Evolutionary conservation across 352 stramenopile species (phyloP).

Genomic region (Phytophthora pseudosyringae): DNA sequence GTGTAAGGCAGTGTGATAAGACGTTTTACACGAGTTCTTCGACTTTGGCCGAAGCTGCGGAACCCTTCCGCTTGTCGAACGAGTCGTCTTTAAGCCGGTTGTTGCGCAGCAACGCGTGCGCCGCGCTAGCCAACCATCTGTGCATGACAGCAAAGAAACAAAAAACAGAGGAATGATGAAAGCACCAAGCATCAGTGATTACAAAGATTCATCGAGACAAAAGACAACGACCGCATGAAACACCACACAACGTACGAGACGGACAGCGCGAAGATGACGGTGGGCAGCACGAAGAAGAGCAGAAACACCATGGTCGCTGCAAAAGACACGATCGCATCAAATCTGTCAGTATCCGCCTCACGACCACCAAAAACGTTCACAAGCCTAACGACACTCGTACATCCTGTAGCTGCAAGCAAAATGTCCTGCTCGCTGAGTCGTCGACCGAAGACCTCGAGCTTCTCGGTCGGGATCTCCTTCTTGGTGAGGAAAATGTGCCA

Average conservation of each 20-base stretch:
- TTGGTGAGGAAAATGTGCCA: slow-evolving; percentile 76
- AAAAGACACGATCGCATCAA: slow-evolving; percentile 9
- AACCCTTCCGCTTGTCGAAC: slow-evolving; percentile 19
- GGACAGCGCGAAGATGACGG: slow-evolving; percentile 71
- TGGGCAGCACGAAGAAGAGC: slow-evolving; percentile 76
- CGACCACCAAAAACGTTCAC: not conserved
- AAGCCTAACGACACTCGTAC: slow-evolving; percentile 33
- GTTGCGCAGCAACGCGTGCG: slow-evolving; percentile 67
- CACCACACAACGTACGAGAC: slow-evolving; percentile 47
- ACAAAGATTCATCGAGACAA: not conserved
- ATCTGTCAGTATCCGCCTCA: slow-evolving; percentile 13
- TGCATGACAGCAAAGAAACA: too few species aligned
- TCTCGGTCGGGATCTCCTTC: slow-evolving; percentile 51
- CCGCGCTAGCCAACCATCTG: slow-evolving; percentile 52
- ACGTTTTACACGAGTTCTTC: slow-evolving; percentile 54
- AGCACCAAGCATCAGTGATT: slow-evolving; percentile 7
- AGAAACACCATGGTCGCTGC: slow-evolving; percentile 74
- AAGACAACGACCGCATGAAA: not conserved
- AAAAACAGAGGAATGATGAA: not conserved
- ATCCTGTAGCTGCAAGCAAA: slow-evolving; percentile 64
- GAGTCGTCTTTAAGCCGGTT: slow-evolving; percentile 77
- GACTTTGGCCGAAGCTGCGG: slow-evolving; percentile 30
- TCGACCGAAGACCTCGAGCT: slow-evolving; percentile 62
- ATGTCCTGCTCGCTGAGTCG: slow-evolving; percentile 69
- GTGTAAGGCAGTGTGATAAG: not conserved